These are phyloP conservation scores for Rhynchosporium secalis DNA, from an alignment of 2,329 filamentous ascomycete genomes.

Conservation along the genomic window DNA sequence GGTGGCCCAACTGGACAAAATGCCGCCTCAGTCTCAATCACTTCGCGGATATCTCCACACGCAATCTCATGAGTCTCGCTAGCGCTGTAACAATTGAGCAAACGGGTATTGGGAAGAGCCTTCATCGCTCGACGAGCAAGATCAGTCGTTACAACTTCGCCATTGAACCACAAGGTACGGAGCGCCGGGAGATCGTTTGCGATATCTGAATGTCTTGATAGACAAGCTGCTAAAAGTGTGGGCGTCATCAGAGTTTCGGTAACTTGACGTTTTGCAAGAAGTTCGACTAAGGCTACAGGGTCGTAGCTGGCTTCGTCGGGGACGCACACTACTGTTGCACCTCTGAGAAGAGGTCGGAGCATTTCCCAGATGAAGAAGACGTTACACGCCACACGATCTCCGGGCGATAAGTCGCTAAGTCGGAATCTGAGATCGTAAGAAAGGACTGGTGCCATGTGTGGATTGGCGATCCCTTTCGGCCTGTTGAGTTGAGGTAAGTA, in stretches of 20 bases:
- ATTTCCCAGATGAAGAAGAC: conserved; percentile 90
- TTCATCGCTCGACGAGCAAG: conserved; percentile 62
- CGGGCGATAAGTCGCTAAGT: conserved; percentile 66
- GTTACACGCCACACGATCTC: conserved; percentile 82
- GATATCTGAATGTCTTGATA: conserved; percentile 68
- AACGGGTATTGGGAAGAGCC: conserved; percentile 65
- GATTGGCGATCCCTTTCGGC: conserved; percentile 83
- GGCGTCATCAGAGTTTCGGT: conserved; percentile 85
- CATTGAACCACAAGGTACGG: conserved; percentile 75
- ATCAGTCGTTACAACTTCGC: conserved; percentile 79
- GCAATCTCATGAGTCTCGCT: conserved; percentile 66
- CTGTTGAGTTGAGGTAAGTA: not conserved
- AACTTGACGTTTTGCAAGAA: conserved; percentile 64
- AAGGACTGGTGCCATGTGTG: conserved; percentile 69
- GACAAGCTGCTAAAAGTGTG: conserved; percentile 72
- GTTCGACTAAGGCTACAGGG: conserved; percentile 69
- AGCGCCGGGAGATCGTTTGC: conserved; percentile 63
- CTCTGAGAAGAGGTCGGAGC: conserved; percentile 70
- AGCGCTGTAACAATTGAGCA: conserved; percentile 80
- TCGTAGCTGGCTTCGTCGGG: conserved; percentile 79
- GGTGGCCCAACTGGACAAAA: conserved; percentile 76
- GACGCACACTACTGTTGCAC: conserved; percentile 73
- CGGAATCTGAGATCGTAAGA: conserved; percentile 74
- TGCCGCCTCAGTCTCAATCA: conserved; percentile 61
- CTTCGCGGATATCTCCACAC: conserved; percentile 70